Evolutionary conservation across 164 flowering plant genomes (phyloP).

Genomic region (Magnolia changhungtana): DNA sequence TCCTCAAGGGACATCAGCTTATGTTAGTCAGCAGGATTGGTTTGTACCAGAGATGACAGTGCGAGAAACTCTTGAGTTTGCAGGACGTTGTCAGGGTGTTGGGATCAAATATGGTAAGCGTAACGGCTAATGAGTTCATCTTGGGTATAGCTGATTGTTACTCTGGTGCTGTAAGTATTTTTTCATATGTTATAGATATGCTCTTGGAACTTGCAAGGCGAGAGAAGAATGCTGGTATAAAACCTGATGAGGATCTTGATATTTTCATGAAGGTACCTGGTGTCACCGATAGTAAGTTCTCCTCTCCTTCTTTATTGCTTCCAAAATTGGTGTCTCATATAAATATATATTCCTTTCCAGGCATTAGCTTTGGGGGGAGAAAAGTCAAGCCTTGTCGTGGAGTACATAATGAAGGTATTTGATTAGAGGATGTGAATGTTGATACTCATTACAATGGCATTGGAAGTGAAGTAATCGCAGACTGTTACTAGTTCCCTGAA

Average conservation of each 20-base stretch:
- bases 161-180: not conserved
- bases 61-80: constrained; percentile 80
- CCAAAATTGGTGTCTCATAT: not conserved
- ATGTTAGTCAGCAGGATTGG: constrained; percentile 90
- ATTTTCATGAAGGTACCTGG: constrained; percentile 83
- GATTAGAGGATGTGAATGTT: constrained; percentile 4
- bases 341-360: constrained; percentile 29
- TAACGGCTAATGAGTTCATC: not conserved
- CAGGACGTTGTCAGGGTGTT: constrained; percentile 89
- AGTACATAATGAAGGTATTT: constrained; percentile 84
- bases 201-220: constrained; percentile 91
- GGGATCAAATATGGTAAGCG: constrained; percentile 79
- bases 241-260: constrained; percentile 98
- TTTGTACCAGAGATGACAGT: constrained; percentile 96
- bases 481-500: not conserved
- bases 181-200: constrained; percentile 55
- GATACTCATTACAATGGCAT: not conserved
- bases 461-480: not conserved
- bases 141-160: not conserved
- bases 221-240: constrained; percentile 77
- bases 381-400: constrained; percentile 69
- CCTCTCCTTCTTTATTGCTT: not conserved
- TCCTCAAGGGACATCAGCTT: constrained; percentile 81
- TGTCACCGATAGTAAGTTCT: not conserved
- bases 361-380: constrained; percentile 79